Evolutionary conservation across 768 basidiomycete genomes (phyloP).

Genomic region (Pisolithus microcarpus): DNA sequence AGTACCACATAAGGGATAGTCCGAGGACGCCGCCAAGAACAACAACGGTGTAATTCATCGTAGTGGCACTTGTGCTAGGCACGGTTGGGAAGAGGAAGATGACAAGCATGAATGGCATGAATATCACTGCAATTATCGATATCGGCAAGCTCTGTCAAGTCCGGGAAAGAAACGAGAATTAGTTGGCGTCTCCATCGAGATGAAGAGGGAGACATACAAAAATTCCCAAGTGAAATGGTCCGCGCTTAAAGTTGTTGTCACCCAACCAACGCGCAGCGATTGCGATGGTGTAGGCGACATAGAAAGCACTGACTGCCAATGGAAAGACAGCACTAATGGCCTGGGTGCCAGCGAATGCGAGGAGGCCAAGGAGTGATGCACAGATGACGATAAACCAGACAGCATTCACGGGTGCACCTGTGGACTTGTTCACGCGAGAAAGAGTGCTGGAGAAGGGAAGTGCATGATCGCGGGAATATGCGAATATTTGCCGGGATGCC

Average conservation of each 20-base stretch:
- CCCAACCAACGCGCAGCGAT: constrained; percentile 31
- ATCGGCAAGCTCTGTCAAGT: constrained; percentile 12
- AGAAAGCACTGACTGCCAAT: constrained; percentile 30
- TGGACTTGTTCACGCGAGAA: constrained; percentile 27
- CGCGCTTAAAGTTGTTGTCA: constrained; percentile 25
- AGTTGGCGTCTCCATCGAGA: background rate
- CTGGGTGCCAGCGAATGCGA: constrained; percentile 26
- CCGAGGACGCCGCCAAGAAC: constrained; percentile 25
- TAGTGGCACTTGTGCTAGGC: constrained; percentile 14
- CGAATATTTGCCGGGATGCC: constrained; percentile 42
- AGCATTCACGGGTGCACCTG: constrained; percentile 32
- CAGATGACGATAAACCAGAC: constrained; percentile 33
- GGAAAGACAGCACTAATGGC: constrained; percentile 17
- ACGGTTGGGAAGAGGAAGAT: constrained; percentile 29
- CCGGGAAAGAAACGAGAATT: constrained; percentile 16
- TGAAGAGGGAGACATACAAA: background rate
- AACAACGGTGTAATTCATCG: constrained; percentile 28
- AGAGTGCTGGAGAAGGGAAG: constrained; percentile 33
- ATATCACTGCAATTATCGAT: constrained; percentile 22
- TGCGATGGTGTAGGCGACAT: constrained; percentile 33
- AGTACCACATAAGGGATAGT: constrained; percentile 24
- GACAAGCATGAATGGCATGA: constrained; percentile 29
- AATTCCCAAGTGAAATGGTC: constrained; percentile 28
- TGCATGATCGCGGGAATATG: constrained; percentile 34
- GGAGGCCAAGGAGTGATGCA: constrained; percentile 25